These are phyloP conservation scores for Podaxis rugospora DNA, from an alignment of 768 basidiomycete species.

Conservation along the genomic window DNA sequence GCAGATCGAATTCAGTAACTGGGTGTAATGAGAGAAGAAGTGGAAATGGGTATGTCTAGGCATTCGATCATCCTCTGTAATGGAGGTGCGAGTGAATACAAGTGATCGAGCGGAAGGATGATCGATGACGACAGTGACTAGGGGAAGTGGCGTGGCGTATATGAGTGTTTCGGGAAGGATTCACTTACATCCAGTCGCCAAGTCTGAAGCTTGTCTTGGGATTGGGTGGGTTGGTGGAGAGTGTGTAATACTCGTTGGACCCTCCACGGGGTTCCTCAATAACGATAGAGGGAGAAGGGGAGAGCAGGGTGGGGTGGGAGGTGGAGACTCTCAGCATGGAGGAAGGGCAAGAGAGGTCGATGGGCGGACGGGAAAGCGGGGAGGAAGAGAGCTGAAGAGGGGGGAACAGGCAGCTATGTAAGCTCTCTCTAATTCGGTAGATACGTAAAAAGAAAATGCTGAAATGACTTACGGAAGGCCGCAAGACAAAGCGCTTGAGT, in stretches of 20 bases:
- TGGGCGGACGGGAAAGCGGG: slow-evolving; percentile 17
- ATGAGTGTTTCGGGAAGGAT: slow-evolving; percentile 1
- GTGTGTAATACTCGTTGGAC: slow-evolving; percentile 37
- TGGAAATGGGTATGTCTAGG: slow-evolving; percentile 16
- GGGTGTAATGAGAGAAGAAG: slow-evolving; percentile 11
- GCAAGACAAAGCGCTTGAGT: slow-evolving; percentile 38
- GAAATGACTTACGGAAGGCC: slow-evolving; percentile 15
- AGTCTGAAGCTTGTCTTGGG: slow-evolving; percentile 60
- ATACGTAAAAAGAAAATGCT: slow-evolving; percentile 16
- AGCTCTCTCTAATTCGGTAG: slow-evolving; percentile 3
- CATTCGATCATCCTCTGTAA: slow-evolving; percentile 11
- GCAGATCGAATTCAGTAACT: slow-evolving; percentile 17
- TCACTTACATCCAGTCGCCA: slow-evolving; percentile 75
- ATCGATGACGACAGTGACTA: slow-evolving; percentile 14
- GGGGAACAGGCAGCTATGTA: slow-evolving; percentile 15
- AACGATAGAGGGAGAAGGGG: slow-evolving; percentile 1
- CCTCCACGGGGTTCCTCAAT: neutral
- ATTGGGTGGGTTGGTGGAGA: slow-evolving; percentile 71
- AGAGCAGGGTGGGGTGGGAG: slow-evolving; percentile 25
- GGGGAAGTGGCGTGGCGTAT: slow-evolving; percentile 4
- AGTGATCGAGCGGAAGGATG: slow-evolving; percentile 19
- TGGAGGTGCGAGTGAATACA: slow-evolving; percentile 9
- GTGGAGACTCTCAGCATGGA: slow-evolving; percentile 21
- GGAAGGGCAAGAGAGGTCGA: slow-evolving; percentile 15
- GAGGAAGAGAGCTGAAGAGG: slow-evolving; percentile 16